These are phyloP conservation scores for Suhomyces sp. DNA, from an alignment of 805 yeast genomes.

Conservation along the genomic window DNA sequence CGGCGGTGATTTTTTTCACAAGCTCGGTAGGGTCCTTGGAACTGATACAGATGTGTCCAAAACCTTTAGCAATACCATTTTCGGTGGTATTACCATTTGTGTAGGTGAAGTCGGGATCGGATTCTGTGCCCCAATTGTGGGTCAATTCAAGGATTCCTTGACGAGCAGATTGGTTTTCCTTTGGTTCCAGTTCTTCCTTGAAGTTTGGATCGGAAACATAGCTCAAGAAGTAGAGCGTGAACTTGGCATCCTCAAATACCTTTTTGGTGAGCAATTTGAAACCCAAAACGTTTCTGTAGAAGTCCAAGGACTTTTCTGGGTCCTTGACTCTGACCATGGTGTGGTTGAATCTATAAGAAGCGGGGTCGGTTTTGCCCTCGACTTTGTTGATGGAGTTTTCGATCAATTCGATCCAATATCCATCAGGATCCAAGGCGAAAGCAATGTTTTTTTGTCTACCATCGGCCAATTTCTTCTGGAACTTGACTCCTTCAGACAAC, in stretches of 20 bases:
- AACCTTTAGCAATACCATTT: conserved; percentile 69
- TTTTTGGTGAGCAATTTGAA: conserved; percentile 64
- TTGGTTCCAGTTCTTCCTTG: conserved; percentile 42
- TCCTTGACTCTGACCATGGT: conserved; percentile 92
- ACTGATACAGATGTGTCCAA: conserved; percentile 80
- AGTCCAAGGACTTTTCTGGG: conserved; percentile 68
- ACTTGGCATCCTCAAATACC: conserved; percentile 67
- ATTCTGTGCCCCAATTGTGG: conserved; percentile 94
- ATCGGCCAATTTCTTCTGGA: conserved; percentile 81
- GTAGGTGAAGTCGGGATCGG: conserved; percentile 69
- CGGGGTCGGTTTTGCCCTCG: conserved; percentile 37
- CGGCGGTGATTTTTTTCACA: conserved; percentile 51
- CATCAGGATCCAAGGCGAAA: conserved; percentile 92
- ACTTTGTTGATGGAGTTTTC: conserved; percentile 49
- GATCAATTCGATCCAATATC: conserved; percentile 93
- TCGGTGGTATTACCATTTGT: conserved; percentile 71
- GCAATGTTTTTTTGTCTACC: conserved; percentile 95
- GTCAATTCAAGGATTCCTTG: conserved; percentile 86
- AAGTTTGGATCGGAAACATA: conserved; percentile 51
- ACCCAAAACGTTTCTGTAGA: conserved; percentile 79
- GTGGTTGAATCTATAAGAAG: conserved; percentile 69
- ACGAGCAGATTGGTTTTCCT: conserved; percentile 36
- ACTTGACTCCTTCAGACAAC: conserved; percentile 61
- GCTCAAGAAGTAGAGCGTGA: conserved; percentile 84
- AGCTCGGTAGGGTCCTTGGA: conserved; percentile 60